Evolutionary conservation across 1,284 basidiomycete genomes (phyloP).

Genomic region (Moesziomyces sp.): DNA sequence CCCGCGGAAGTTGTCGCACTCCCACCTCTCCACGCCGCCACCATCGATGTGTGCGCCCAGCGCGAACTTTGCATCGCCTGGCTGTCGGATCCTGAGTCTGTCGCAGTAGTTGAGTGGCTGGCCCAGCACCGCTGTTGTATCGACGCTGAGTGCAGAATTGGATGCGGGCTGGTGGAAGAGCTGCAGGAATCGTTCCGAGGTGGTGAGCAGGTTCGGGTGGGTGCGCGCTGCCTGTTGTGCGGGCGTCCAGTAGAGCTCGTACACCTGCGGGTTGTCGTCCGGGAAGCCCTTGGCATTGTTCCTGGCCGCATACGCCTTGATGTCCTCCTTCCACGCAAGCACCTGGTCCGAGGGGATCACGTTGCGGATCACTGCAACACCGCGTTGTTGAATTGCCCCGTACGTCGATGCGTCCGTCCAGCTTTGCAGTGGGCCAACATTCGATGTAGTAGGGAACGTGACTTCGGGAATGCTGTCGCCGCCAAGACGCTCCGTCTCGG

Average conservation of each 20-base stretch:
- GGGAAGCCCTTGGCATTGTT: constrained; percentile 59
- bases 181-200: constrained; percentile 36
- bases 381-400: constrained; percentile 40
- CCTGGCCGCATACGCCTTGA: constrained; percentile 32
- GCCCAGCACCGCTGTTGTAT: constrained; percentile 71
- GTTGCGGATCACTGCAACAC: constrained; percentile 48
- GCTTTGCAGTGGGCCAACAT: constrained; percentile 7
- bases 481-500: constrained; percentile 23
- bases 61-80: constrained; percentile 78
- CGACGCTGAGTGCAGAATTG: not conserved
- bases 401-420: constrained; percentile 43
- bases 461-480: constrained; percentile 39
- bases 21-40: constrained; percentile 81
- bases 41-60: constrained; percentile 82
- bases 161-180: constrained; percentile 46
- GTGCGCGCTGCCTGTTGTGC: constrained; percentile 47
- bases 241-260: constrained; percentile 57
- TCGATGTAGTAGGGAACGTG: constrained; percentile 17
- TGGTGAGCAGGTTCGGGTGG: constrained; percentile 40
- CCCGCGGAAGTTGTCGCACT: constrained; percentile 75
- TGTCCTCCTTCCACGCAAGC: constrained; percentile 48
- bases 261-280: constrained; percentile 55
- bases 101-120: constrained; percentile 80
- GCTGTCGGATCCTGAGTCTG: constrained; percentile 78
- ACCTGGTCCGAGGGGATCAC: constrained; percentile 38